Percentiles rank a stretch among this genome's conserved stretches.
phyloP scores from a whole-genome alignment of 2,329 filamentous ascomycete genomes.

The Alternaria sp. region DNA sequence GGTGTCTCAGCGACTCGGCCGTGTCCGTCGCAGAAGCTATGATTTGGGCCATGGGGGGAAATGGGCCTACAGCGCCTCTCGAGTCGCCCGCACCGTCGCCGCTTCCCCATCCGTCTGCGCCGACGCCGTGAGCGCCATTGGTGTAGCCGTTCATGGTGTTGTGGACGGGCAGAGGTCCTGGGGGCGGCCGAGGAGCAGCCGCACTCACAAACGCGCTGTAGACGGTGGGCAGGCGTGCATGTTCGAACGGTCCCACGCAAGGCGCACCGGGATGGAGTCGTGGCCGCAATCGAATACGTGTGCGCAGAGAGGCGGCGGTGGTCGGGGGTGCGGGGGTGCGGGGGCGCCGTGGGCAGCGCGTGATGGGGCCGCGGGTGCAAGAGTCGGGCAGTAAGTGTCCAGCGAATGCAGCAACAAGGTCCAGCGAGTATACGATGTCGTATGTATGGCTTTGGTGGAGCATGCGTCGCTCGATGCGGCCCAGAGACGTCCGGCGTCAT shows the following conservation, averaged over 20 bases:
- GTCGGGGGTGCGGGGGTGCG: slow-evolving; percentile 17
- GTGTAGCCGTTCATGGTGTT: slow-evolving; percentile 46
- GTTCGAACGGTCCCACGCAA: slow-evolving; percentile 21
- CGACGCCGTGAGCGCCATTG: slow-evolving; percentile 34
- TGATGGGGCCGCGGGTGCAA: slow-evolving; percentile 4
- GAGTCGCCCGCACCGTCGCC: slow-evolving; percentile 36
- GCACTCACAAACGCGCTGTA: slow-evolving; percentile 52
- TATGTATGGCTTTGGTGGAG: slow-evolving; percentile 11
- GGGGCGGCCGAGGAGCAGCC: slow-evolving; percentile 50
- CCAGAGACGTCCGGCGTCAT: slow-evolving; percentile 23
- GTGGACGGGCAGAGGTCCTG: slow-evolving; percentile 25
- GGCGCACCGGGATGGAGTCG: slow-evolving; percentile 6
- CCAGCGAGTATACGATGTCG: background rate
- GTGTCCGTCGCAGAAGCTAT: slow-evolving; percentile 51
- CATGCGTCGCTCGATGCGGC: slow-evolving; percentile 19
- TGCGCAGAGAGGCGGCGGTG: slow-evolving; percentile 14
- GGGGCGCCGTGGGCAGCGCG: slow-evolving; percentile 15
- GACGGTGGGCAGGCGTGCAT: slow-evolving; percentile 35
- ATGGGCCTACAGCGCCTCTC: slow-evolving; percentile 33
- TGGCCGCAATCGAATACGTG: slow-evolving; percentile 19
- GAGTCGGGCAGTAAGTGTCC: background rate
- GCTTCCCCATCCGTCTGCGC: slow-evolving; percentile 36
- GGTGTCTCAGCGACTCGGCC: slow-evolving; percentile 40
- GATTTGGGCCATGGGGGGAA: slow-evolving; percentile 56
- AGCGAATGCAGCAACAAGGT: background rate